phyloP scores from a whole-genome alignment of 352 stramenopile genomes.

The Phytophthora ramorum region DNA sequence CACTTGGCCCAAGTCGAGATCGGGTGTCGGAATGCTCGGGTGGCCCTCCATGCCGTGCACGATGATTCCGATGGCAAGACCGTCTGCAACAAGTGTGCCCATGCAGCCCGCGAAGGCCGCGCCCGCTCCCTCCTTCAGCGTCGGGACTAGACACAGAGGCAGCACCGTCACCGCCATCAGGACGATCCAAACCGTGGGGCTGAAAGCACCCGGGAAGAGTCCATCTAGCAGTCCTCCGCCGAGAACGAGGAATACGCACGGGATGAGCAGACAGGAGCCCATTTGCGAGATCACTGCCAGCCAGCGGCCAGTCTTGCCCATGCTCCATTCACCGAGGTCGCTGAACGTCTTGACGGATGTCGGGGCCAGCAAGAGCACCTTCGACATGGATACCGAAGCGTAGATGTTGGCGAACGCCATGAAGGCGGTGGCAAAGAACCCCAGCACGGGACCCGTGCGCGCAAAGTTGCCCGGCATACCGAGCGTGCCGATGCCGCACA shows the following conservation, averaged over 20 bases:
- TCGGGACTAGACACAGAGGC: conserved; percentile 40
- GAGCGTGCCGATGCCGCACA: conserved; percentile 66
- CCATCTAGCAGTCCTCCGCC: conserved; percentile 37
- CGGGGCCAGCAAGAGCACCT: conserved; percentile 58
- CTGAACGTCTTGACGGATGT: conserved; percentile 59
- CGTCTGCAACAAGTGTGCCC: conserved; percentile 47
- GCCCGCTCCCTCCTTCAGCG: conserved; percentile 38
- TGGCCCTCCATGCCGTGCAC: conserved; percentile 42
- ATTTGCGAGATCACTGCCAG: conserved; percentile 57
- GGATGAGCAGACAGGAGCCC: conserved; percentile 51
- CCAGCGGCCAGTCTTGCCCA: conserved; percentile 57
- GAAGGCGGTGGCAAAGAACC: conserved; percentile 52
- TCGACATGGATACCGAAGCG: conserved; percentile 54
- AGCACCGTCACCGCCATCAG: conserved; percentile 46
- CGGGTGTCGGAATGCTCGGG: conserved; percentile 31
- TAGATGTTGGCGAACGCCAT: conserved; percentile 75
- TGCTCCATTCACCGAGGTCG: conserved; percentile 64
- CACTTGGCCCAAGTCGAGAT: conserved; percentile 41
- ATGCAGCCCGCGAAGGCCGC: conserved; percentile 43
- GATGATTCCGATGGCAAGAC: conserved; percentile 38
- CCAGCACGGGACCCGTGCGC: conserved; percentile 50
- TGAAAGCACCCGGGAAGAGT: conserved; percentile 46
- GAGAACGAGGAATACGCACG: conserved; percentile 45
- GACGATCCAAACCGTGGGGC: conserved; percentile 43
- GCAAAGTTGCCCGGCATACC: conserved; percentile 66